Conservation (phyloP, 2,329 filamentous ascomycete species). For the Colletotrichum lini region DNA sequence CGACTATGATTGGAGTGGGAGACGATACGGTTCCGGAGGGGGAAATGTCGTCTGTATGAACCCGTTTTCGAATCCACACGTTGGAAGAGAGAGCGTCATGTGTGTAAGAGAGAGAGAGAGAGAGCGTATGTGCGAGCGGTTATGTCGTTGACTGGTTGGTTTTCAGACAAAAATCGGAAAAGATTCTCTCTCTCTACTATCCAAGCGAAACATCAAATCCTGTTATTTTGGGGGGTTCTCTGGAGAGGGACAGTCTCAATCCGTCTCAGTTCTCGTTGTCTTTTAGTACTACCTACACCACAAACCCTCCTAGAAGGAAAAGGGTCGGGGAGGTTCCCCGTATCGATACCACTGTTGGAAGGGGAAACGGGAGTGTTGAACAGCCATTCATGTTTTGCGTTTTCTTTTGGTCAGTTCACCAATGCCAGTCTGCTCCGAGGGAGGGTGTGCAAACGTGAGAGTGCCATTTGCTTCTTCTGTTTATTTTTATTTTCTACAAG, state of each 20-base stretch:
- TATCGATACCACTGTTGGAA: constrained; percentile 34
- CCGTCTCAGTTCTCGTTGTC: constrained; percentile 13
- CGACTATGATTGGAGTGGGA: constrained; percentile 32
- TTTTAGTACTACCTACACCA: no score
- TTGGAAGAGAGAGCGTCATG: neutral
- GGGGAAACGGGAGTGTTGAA: neutral
- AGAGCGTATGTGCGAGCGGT: neutral
- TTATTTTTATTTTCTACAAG: no score
- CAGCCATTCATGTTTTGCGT: neutral
- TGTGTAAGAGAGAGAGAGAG: neutral
- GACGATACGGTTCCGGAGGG: no score
- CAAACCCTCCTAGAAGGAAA: neutral
- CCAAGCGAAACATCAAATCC: constrained; percentile 14
- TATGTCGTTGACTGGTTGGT: neutral
- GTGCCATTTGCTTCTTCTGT: neutral
- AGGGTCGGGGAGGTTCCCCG: constrained; percentile 12
- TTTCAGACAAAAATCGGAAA: constrained; percentile 2
- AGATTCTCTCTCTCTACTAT: neutral
- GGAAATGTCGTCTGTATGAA: neutral
- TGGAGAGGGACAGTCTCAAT: neutral
- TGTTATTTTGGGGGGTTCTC: neutral
- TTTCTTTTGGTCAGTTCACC: neutral
- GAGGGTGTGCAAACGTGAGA: neutral
- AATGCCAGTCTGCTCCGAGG: neutral
- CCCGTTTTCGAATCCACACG: neutral